Evolutionary conservation across 306 rosid species (phyloP), one percentile per base, ranked within the genome.

Genomic region (Pyrus pyrifolia): DNA sequence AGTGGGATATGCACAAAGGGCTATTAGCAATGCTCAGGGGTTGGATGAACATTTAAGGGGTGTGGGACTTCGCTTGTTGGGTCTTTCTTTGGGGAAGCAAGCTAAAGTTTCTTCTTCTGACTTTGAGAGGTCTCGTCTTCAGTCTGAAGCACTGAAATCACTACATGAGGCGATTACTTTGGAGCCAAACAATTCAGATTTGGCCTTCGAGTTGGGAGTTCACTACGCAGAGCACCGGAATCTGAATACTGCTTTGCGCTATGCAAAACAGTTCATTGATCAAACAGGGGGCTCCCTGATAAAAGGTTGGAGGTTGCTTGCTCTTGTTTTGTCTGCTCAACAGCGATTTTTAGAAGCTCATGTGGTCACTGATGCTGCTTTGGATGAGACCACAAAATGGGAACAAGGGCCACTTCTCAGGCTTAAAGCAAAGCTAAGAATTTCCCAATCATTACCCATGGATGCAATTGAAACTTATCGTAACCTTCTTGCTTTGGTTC

Each of bases 401-500:
- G 97, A 92, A 84, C 99, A 92, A 79, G 98, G 92, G 72, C 87
- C 99, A 59, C 87, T 95, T 38, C 97, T 95, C 59, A 87, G 89
- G 87, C 89, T 95, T 68, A 95, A 92, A 77, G 98, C 98, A 46
- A 92, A 91, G 89, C 84, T 95, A 79, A 95, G 87, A 86, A 81
- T 91, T 67, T 83, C 89, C 44, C 92, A 87, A 84, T 89, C 93
- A 42, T 82, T 79, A 70, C 93, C 90, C 40, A 89, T 80, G 89
- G 97, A 92, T 75, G 97, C 98, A 68, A 89, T 92, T 87, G 98
- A 95, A 85, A 92, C 96, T 61, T 92, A 90, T 49, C 89, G 97
- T 8, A 71, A 85, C 89, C 96, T 95, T 63, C 98, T 95, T 84
- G 96, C 99, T 63, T 89, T 95, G 87, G 95, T 95, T 87, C 97